Evolutionary conservation across 2,329 filamentous ascomycete genomes (phyloP).

Genomic region (Cryoendolithus antarcticus): DNA sequence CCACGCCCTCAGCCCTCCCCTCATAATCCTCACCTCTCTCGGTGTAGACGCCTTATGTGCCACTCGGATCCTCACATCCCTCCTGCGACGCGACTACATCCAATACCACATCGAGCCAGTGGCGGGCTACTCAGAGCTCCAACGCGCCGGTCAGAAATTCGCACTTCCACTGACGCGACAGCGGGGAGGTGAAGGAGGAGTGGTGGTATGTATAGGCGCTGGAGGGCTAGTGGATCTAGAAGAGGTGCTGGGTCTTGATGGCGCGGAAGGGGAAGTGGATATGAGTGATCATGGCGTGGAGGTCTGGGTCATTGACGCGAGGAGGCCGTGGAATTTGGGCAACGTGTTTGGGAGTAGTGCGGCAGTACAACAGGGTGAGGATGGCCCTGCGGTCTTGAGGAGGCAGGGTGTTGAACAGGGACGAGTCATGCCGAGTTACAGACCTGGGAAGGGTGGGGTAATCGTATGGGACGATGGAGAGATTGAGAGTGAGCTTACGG

Average conservation of each 20-base stretch:
- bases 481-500: constrained; percentile 66
- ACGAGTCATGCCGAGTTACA: constrained; percentile 58
- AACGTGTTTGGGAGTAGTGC: constrained; percentile 61
- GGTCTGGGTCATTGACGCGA: constrained; percentile 85
- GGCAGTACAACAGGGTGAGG: constrained; percentile 20
- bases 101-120: constrained; percentile 95
- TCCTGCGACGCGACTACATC: constrained; percentile 97
- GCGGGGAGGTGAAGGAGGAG: constrained; percentile 71
- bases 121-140: constrained; percentile 79
- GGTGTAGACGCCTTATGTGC: constrained; percentile 93
- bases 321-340: constrained; percentile 85
- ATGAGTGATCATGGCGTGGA: constrained; percentile 65
- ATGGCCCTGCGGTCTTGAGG: constrained; percentile 30
- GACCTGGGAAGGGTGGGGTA: constrained; percentile 70
- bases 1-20: constrained; percentile 80
- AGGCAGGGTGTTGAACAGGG: constrained; percentile 60
- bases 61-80: constrained; percentile 79
- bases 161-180: constrained; percentile 78
- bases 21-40: constrained; percentile 82
- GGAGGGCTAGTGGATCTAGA: constrained; percentile 84
- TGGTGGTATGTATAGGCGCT: constrained; percentile 85
- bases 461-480: constrained; percentile 95
- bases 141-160: constrained; percentile 64
- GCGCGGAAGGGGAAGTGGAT: constrained; percentile 27
- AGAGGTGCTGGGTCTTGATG: constrained; percentile 62